Percentiles rank a stretch among this genome's conserved stretches.
Evolutionary conservation across 2,329 filamentous ascomycete species (phyloP).

Genomic region (Lecanosticta acicola): DNA sequence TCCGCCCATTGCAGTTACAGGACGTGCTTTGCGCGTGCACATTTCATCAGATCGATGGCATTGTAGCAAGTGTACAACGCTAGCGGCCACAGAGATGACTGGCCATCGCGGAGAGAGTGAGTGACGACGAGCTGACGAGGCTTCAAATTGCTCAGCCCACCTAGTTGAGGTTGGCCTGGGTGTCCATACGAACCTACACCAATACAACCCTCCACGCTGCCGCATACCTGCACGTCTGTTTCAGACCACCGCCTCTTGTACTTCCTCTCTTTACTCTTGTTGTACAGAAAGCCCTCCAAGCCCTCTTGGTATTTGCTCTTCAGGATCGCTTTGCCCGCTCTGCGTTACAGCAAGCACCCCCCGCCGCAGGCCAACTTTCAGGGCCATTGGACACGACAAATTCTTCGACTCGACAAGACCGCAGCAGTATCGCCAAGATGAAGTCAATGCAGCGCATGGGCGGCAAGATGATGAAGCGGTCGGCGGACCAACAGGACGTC

Average conservation of each 20-base stretch:
- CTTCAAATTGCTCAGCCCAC: neutral
- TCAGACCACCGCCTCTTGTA: neutral
- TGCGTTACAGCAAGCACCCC: no score
- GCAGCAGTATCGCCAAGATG: conserved; percentile 24
- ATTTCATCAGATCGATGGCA: no score
- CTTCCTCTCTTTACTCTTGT: no score
- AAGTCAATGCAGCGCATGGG: conserved; percentile 62
- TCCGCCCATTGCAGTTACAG: no score
- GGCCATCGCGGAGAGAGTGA: no score
- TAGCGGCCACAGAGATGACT: no score
- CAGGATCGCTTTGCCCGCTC: neutral
- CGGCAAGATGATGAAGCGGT: conserved; percentile 64
- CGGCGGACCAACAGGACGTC: conserved; percentile 71
- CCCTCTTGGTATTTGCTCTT: neutral
- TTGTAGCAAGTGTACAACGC: no score
- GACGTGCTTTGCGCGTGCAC: no score
- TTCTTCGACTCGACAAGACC: neutral
- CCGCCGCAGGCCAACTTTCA: neutral
- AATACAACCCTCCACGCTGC: no score
- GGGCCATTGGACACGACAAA: neutral
- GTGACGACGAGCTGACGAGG: neutral
- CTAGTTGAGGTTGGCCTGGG: neutral
- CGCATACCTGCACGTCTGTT: no score
- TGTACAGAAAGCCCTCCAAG: no score
- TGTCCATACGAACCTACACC: no score